Conservation (phyloP, 2,329 filamentous ascomycete genomes). For the Trichophyton schoenleinii region DNA sequence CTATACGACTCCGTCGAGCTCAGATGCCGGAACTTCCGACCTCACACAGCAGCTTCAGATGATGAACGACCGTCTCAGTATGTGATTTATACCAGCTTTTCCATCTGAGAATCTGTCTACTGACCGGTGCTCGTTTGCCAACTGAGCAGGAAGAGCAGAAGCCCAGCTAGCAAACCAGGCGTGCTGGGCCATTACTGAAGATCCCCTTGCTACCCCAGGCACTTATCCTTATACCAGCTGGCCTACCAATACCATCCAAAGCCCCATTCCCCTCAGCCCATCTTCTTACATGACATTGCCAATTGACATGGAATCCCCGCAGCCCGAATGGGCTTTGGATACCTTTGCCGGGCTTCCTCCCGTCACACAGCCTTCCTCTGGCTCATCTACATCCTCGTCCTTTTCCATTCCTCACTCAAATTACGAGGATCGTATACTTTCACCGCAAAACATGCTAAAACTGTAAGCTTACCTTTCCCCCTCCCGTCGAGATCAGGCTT, state of each 20-base stretch:
- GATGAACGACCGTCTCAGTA: slow-evolving; percentile 5
- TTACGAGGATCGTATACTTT: slow-evolving; percentile 2
- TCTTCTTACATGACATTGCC: slow-evolving; percentile 1
- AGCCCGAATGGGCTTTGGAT: slow-evolving; percentile 3
- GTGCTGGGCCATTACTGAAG: slow-evolving; percentile 1
- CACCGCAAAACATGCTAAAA: slow-evolving; percentile 3
- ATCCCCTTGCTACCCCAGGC: neutral
- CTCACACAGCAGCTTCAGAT: slow-evolving; percentile 3
- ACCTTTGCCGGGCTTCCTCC: neutral
- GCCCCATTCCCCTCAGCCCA: neutral
- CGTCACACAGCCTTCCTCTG: slow-evolving; percentile 1
- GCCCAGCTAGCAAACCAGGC: slow-evolving; percentile 3
- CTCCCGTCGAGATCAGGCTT: neutral
- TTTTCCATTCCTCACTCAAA: slow-evolving; percentile 2
- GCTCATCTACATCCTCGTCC: slow-evolving; percentile 2
- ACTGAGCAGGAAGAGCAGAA: neutral
- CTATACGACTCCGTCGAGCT: slow-evolving; percentile 3
- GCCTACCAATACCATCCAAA: neutral
- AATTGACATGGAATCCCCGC: slow-evolving; percentile 5
- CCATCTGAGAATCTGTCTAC: neutral
- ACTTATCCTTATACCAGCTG: slow-evolving; percentile 2
- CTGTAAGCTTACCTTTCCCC: neutral
- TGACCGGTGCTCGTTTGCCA: neutral
- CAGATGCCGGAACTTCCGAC: neutral
- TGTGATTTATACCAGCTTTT: neutral